phyloP scores from a whole-genome alignment of 2,329 filamentous ascomycete species.

The Amauroascus verrucosus region DNA sequence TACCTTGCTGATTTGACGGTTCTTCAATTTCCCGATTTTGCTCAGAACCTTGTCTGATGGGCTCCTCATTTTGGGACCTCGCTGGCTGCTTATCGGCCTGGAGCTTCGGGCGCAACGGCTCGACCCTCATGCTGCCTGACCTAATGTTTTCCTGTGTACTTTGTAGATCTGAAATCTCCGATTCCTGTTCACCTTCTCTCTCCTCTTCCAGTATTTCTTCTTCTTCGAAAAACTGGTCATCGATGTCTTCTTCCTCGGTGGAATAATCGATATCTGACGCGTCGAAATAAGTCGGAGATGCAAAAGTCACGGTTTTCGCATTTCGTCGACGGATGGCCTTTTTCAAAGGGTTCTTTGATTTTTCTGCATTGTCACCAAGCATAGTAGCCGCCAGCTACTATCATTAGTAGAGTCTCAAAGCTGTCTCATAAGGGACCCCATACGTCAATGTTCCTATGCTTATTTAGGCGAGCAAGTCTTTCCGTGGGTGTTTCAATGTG shows the following conservation, averaged over 20 bases:
- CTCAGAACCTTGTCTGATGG: conserved; percentile 27
- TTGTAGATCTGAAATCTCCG: conserved; percentile 24
- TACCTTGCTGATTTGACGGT: conserved; percentile 44
- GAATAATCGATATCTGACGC: conserved; percentile 81
- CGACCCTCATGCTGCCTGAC: conserved; percentile 34
- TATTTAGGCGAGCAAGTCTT: conserved; percentile 83
- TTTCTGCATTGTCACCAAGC: conserved; percentile 64
- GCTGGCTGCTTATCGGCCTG: conserved; percentile 30
- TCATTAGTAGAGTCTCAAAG: conserved; percentile 3
- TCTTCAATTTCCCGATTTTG: conserved; percentile 54
- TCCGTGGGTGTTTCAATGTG: conserved; percentile 98
- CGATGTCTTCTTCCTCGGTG: conserved; percentile 57
- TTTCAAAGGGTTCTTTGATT: conserved; percentile 71
- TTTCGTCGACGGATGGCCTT: conserved; percentile 73
- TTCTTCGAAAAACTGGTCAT: conserved; percentile 38
- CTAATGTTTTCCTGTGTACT: conserved; percentile 23
- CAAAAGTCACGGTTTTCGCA: conserved; percentile 77
- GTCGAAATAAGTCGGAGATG: conserved; percentile 75
- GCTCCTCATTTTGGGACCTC: conserved; percentile 22
- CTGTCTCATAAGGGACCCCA: conserved; percentile 25
- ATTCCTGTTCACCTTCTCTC: conserved; percentile 15
- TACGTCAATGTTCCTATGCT: conserved; percentile 96
- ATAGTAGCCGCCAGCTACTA: conserved; percentile 56
- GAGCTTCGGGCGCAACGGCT: conserved; percentile 36
- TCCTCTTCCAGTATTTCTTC: conserved; percentile 11